Evolutionary conservation across 257 asterid genomes (phyloP), one percentile per base, ranked within the genome.

Genomic region (Penstemon newberryi): DNA sequence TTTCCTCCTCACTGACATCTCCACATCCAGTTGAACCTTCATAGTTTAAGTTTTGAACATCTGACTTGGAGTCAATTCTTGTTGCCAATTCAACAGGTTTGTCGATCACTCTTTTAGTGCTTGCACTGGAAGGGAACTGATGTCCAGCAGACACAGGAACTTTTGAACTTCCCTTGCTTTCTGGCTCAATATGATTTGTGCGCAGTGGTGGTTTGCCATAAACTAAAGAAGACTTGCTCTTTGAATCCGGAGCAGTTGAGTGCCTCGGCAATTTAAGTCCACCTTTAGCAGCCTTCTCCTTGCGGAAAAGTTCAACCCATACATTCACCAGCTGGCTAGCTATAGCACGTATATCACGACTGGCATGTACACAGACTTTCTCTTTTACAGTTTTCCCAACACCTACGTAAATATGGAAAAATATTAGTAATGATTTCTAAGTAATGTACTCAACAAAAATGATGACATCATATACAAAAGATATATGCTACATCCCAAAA

Each of bases 321-420:
- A 94, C 96, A 18, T 79, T 85, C 69, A 94, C 99, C 65, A 94
- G 98, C 85, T 94, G 99, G 80, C 97, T 89, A 46, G 99, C 99
- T 62, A 94, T 88, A 66, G 99, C 95, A 1, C 99, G 98, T 73
- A 94, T 94, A 81, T 94, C 99, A 70, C 99, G 98, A 83, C 99
- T 94, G 60, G 98, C 86, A 73, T 94, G 99, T 53, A 94, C 94
- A 70, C 99, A 94, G 9, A 94, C 99, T 74, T 91, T 94, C 76
- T 94, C 96, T 82, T 89, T 94, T 33, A 94, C 92, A 10, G 99
- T 94, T 86, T 87, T 94, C 44, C 99, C 99, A 65, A 94, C 76
- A 74, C 99, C 99, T 94, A 66, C 8, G 38, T 56, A 52, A 52
- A 65, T 70, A 61, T 41, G 66, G 73, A 1, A 25, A 52, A 9